These are phyloP conservation scores for Candida endomychidarum DNA, from an alignment of 805 yeast genomes.

Conservation along the genomic window DNA sequence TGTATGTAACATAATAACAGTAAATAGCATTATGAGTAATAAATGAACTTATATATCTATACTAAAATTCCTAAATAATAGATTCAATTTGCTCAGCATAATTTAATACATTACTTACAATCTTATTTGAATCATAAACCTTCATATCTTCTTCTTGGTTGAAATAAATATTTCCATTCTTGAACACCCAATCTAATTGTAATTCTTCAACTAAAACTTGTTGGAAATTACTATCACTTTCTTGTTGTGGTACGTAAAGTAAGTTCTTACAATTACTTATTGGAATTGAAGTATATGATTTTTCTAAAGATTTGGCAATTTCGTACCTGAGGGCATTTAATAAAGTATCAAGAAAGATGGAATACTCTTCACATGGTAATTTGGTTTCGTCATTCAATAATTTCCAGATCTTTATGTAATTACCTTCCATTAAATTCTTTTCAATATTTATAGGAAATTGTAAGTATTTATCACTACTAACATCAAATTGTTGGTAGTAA, in stretches of 20 bases:
- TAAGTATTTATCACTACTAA: conserved; percentile 61
- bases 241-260: conserved; percentile 60
- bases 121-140: conserved; percentile 32
- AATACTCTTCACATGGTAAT: conserved; percentile 73
- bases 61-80: conserved; percentile 53
- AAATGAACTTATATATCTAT: neutral
- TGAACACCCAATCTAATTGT: conserved; percentile 36
- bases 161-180: conserved; percentile 34
- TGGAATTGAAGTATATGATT: conserved; percentile 74
- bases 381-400: conserved; percentile 56
- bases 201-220: conserved; percentile 30
- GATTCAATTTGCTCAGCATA: conserved; percentile 93
- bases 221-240: conserved; percentile 33
- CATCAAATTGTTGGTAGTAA: conserved; percentile 53
- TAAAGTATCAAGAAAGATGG: conserved; percentile 72
- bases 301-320: conserved; percentile 80
- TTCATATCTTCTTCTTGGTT: conserved; percentile 46
- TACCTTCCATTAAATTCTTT: conserved; percentile 94
- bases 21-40: too few species aligned
- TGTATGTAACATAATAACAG: too few species aligned
- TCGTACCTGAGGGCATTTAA: conserved; percentile 79
- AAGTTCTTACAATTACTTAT: conserved; percentile 78
- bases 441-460: conserved; percentile 87
- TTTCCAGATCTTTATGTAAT: conserved; percentile 88
- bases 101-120: conserved; percentile 71